Conservation (phyloP, 345 rosid genomes). For the Gossypium australe region DNA sequence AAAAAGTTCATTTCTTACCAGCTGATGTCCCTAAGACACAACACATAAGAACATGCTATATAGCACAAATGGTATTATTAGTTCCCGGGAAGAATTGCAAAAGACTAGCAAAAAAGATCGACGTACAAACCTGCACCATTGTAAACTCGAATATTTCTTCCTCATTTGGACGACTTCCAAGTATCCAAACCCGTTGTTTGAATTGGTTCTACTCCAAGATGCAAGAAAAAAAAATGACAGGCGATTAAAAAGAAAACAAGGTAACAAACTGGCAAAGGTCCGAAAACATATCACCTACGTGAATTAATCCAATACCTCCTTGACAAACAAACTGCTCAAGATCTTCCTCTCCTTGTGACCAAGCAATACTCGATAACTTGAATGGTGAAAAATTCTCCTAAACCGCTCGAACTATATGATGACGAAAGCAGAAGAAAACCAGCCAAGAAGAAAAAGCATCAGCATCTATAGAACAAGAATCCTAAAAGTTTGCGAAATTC, state of each 20-base stretch:
- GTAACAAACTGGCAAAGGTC: not conserved
- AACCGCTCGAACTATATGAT: conserved; percentile 79
- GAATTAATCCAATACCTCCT: conserved; percentile 51
- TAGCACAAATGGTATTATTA: not conserved
- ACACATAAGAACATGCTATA: not conserved
- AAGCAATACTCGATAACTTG: conserved; percentile 77
- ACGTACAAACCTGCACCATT: conserved; percentile 63
- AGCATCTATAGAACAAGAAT: conserved; percentile 2
- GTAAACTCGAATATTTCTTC: conserved; percentile 89
- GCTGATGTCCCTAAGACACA: not conserved
- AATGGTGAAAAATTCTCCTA: conserved; percentile 89
- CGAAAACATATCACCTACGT: not conserved
- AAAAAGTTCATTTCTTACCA: not conserved
- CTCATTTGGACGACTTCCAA: conserved; percentile 81
- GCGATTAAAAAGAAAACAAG: not conserved
- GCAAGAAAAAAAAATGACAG: not conserved
- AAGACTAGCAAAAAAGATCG: conserved; percentile 10
- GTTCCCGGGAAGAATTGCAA: not conserved
- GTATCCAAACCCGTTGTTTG: conserved; percentile 88
- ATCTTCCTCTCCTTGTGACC: conserved; percentile 81
- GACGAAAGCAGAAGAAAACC: not conserved
- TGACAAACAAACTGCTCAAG: conserved; percentile 72
- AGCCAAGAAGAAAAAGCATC: not conserved
- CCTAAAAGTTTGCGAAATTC: not conserved
- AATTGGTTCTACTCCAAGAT: conserved; percentile 50